A percentile compares a stretch with the other conserved stretches of the same genome.
Evolutionary conservation across 768 basidiomycete genomes (phyloP).

Genomic region (Coprinopsis strossmayeri): DNA sequence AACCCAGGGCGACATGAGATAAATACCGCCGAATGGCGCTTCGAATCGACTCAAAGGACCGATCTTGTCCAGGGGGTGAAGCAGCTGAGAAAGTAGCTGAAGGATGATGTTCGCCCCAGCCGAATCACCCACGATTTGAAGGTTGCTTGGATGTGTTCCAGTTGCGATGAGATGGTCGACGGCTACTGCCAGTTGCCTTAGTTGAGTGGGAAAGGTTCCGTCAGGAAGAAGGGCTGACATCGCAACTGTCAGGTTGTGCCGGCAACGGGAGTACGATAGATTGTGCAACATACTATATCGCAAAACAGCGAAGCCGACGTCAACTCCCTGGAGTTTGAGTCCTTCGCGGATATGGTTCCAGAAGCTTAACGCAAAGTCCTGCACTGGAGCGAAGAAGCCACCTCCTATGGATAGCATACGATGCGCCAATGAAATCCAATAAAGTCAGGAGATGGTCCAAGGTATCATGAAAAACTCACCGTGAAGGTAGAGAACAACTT

Average conservation of each 20-base stretch:
- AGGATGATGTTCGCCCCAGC: conserved; percentile 32
- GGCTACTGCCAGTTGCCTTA: conserved; percentile 23
- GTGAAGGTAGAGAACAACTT: conserved; percentile 27
- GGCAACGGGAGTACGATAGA: neutral
- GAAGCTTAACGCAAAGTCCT: conserved; percentile 17
- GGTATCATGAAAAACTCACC: conserved; percentile 15
- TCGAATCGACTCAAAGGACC: conserved; percentile 17
- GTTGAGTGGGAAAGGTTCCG: conserved; percentile 27
- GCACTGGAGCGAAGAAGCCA: conserved; percentile 21
- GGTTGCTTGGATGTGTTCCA: conserved; percentile 24
- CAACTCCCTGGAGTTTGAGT: conserved; percentile 16
- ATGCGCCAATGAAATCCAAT: no score
- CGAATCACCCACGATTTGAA: conserved; percentile 34
- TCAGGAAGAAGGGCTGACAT: conserved; percentile 27
- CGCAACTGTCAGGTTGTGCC: no score
- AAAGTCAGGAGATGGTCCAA: neutral
- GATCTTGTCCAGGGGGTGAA: conserved; percentile 25
- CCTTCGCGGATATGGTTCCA: conserved; percentile 22
- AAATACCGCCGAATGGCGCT: conserved; percentile 22
- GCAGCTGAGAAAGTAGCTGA: conserved; percentile 28
- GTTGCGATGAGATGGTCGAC: conserved; percentile 24
- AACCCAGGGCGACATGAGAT: conserved; percentile 35
- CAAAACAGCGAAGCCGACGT: conserved; percentile 22
- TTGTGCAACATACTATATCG: conserved; percentile 21
- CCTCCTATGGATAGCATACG: no score